Base-by-base conservation (phyloP, 257 asterid genomes). In the Anisodus tanguticus region DNA sequence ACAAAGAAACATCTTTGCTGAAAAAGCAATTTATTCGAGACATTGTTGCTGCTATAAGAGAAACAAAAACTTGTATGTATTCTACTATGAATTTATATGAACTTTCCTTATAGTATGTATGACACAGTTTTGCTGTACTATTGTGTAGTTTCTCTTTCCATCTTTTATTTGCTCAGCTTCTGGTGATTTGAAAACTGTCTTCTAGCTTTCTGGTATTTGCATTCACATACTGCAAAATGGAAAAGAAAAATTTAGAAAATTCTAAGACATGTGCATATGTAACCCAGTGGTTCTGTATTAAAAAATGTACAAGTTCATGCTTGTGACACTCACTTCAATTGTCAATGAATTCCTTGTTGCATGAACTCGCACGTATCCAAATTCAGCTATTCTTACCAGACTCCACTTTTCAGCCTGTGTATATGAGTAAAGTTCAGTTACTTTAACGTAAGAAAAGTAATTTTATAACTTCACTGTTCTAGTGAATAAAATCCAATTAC, bases 331-430 rank as follows among this genome's bases (percentile, higher is more conserved):
- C n/a, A 93, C 98, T 96, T 94, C 93, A 8, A 89, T 81, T 85
- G 80, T 88, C 83, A 95, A 89, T 69, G 91, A 90, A 22, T 77
- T 67, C 85, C 80, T 93, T 7, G 93, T 91, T 31, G 93, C 91
- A 9, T 90, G 92, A 8, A 87, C 88, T 86, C 93, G 89, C 13
- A 86, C 86, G 64, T 94, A 95, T 39, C 99, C 98, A 69, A 86
- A 94, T 84, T 91, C 71, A 5, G 93, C 78, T n/a, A 47, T 87
- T 84, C 95, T 91, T 47, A 74, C 60, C 88, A 92, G 86, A 58
- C 99, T 95, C 99, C 98, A 95, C 9, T 43, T 59, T 70, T 92
- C 91, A 9, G 54, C 93, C 97, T 94, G 88, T 39, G 67, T 76
- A 82, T 69, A 7, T 6, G 47, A 37, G 1, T 39, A 47, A 11